Evolutionary conservation across 257 asterid species (phyloP), one percentile per base, ranked within the genome.

Genomic region (Misopates orontium): DNA sequence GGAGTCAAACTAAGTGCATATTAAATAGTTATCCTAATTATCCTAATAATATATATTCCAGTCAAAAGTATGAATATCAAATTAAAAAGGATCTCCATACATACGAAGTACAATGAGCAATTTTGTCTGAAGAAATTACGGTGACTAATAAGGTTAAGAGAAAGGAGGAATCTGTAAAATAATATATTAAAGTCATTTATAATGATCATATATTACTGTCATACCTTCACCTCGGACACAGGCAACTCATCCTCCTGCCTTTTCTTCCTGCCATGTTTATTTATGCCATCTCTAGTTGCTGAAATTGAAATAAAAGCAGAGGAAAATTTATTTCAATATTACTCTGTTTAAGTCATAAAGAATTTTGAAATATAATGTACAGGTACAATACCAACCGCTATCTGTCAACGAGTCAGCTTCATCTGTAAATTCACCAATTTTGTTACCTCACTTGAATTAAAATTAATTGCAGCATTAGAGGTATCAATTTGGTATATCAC

Each of bases 401-500:
- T 22, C 63, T 72, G 53, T 63, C 19, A 39, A 78, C 54, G 66
- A 32, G 68, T 52, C 51, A 64, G 50, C 49, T 62, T 62, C 73
- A 36, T 36, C 42, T 47, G 69, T 68, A 67, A 82, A 78, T 74
- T 74, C 82, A 66, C 56, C 76, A 51, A 47, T 40, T 68, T 44
- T 79, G 61, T 49, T 66, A 67, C 75, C 76, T 71, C 78, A 41
- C 59, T 65, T 72, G 72, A 61, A 71, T 48, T 71, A 74, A 42
- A 58, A 71, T 76, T 71, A 79, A 67, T 78, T 39, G 69, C 69
- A 60, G 90, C 73, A 39, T 69, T 72, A 54, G 78, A 67, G 42
- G 73, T 70, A 57, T 77, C 78, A 58, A 87, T 90, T 85, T 77
- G 82, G 81, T 80, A 94, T 71, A 94, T 90, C 79, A 65, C 77